phyloP scores from a whole-genome alignment of 208 protist species.

The Porcisia deanei region DNA sequence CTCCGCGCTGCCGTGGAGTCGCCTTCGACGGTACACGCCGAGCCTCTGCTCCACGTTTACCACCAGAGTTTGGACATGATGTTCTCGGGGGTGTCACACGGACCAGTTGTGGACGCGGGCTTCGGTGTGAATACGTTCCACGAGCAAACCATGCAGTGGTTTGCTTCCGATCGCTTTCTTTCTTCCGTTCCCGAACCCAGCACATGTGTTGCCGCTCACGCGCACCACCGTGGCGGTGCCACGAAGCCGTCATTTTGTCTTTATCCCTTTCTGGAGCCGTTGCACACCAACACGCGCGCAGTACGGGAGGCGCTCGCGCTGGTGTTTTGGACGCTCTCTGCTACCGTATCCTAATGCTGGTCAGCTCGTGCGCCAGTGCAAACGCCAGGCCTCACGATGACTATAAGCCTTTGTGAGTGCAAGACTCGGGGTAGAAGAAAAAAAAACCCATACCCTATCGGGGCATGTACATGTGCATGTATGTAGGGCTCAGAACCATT shows the following conservation, averaged over 20 bases:
- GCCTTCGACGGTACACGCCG: neutral
- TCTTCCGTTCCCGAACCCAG: neutral
- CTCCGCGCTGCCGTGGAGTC: conserved; percentile 21
- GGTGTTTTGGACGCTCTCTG: conserved; percentile 17
- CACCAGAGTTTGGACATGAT: conserved; percentile 6
- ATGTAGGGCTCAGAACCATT: neutral
- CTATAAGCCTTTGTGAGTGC: neutral
- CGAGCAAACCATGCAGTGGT: conserved; percentile 1
- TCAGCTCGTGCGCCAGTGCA: neutral
- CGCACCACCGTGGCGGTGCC: neutral
- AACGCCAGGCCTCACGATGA: neutral
- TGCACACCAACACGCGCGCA: conserved; percentile 20
- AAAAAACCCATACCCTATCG: neutral
- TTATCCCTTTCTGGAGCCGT: conserved; percentile 19
- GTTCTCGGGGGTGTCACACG: neutral
- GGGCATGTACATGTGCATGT: neutral
- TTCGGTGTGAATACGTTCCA: neutral
- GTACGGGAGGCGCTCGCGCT: conserved; percentile 25
- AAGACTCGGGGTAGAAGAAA: neutral
- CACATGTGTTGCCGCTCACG: neutral
- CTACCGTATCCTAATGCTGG: neutral
- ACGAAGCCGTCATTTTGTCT: neutral
- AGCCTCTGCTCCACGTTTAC: conserved; percentile 35
- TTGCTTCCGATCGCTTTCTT: neutral
- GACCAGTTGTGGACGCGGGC: neutral